Evolutionary conservation across 2,329 filamentous ascomycete species (phyloP), one percentile per base, ranked within the genome.

Genomic region (Aspergillus tanneri): DNA sequence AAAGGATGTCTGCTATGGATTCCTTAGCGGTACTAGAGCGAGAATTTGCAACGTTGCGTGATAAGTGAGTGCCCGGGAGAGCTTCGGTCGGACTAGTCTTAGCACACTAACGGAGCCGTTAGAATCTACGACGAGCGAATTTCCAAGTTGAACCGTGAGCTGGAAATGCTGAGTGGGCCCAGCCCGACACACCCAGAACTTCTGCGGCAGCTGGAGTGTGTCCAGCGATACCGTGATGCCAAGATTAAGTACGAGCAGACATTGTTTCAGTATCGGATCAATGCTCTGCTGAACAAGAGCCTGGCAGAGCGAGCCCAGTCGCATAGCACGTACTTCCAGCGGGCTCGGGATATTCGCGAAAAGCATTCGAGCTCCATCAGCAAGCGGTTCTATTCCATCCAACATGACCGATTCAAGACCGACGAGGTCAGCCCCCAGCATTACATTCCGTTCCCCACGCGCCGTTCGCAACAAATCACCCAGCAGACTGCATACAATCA

Each of bases 401-500:
- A 97, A 67, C 85, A 88, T 57, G 90, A 95, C 64, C 84, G 93
- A 49, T 84, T 91, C 61, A 87, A 85, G 61, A 79, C 82, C 53
- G 87, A 89, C 52, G 86, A 88, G 61, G 85, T 87, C 52, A 83
- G 91, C 55, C 84, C 88, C 32, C 88, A 93, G 59, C 96, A 88
- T 65, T 85, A 86, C 47, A 82, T 95, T 58, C 83, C 86, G 45
- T 95, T 95, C 64, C 88, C 90, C 6, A 82, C 85, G 42, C 85
- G 86, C 54, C 83, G 85, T 52, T 81, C 85, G 22, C 86, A 91
- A 61, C 88, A 92, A 62, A 81, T 95, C 51, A 80, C 83, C 53
- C 88, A 96, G 54, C 91, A 95, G 59, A 81, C 90, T 41, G 87
- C 91, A 38, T 97, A 97, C 74, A 97, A 96, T 67, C 88, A 87